phyloP scores from a whole-genome alignment of 805 yeast species.

The Candida taoyuanica region DNA sequence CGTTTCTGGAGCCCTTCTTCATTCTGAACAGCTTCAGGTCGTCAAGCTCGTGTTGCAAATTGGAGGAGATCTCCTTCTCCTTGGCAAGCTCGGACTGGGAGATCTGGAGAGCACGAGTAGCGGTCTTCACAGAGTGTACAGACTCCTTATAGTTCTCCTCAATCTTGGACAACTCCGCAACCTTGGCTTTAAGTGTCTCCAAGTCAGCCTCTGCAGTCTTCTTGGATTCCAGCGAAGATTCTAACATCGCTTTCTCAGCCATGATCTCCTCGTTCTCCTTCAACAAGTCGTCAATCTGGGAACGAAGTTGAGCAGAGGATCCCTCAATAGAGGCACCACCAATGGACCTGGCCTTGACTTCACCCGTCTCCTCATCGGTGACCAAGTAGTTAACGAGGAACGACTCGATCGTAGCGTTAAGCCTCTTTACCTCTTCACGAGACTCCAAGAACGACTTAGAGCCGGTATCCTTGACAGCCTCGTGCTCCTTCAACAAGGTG shows the following conservation, averaged over 20 bases:
- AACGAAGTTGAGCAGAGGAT: slow-evolving; percentile 38
- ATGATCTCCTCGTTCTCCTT: slow-evolving; percentile 41
- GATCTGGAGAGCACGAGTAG: slow-evolving; percentile 66
- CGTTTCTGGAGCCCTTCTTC: slow-evolving; percentile 29
- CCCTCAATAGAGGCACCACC: not conserved
- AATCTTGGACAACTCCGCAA: slow-evolving; percentile 35
- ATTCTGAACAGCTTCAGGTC: slow-evolving; percentile 56
- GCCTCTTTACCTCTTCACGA: slow-evolving; percentile 26
- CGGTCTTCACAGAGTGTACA: slow-evolving; percentile 63
- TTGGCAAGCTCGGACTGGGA: slow-evolving; percentile 68
- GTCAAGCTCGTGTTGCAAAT: slow-evolving; percentile 60
- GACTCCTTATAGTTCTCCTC: slow-evolving; percentile 73
- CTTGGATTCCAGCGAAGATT: slow-evolving; percentile 29
- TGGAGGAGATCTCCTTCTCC: slow-evolving; percentile 51
- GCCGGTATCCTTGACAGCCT: slow-evolving; percentile 35
- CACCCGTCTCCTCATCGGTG: slow-evolving; percentile 20
- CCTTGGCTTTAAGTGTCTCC: slow-evolving; percentile 28
- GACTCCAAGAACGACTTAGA: slow-evolving; percentile 27
- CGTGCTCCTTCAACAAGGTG: slow-evolving; percentile 39
- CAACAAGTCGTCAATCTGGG: slow-evolving; percentile 53
- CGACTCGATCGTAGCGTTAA: slow-evolving; percentile 27
- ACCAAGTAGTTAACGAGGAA: slow-evolving; percentile 26
- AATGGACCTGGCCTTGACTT: slow-evolving; percentile 10
- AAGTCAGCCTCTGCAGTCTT: slow-evolving; percentile 20
- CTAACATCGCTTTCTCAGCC: slow-evolving; percentile 29